Base-by-base conservation (phyloP, 1,139 yeast genomes). In the Yamadazyma oceani region DNA sequence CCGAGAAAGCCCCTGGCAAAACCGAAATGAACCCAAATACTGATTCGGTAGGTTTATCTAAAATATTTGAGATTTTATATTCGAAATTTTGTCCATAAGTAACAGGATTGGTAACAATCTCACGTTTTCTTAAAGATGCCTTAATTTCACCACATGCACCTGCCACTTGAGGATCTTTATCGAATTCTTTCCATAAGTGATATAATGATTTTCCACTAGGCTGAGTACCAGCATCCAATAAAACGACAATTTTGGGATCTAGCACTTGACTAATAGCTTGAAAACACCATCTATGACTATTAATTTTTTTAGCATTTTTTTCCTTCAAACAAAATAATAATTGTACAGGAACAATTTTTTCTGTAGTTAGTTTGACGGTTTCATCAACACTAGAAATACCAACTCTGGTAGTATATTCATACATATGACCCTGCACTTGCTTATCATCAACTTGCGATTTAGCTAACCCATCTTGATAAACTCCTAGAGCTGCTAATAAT, bases 121-220 rank as follows among this genome's bases (percentile, higher is more conserved):
- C 75, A 31, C 68, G 49, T 42, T 64, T 67, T 35, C 60, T 60
- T 46, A 70, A 60, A 10, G 68, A 58, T 0, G 75, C 74, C 40
- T 69, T 70, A 45, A 71, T 71, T 46, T 71, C 77, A 17, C 77
- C 77, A 64, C 76, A 71, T 5, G 76, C 74, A 32, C 77, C 77
- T 1, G 77, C 77, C 16, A 71, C 76, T 41, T 60, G 64, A n/a
- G 70, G 66, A 43, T 71, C 76, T 38, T 62, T 57, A 45, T 69
- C 75, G 42, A 71, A 71, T 41, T 70, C 75, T 45, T 70, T 71
- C 77, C 77, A 71, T 43, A 71, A 58, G 45, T 70, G 73, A 46
- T 70, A 71, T 39, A 71, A 57, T 1, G 76, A 61, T 40, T 69
- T 69, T 4, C 75, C 75, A 5, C 64, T 46, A 10, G 77, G 77